Percentiles rank a stretch among this genome's conserved stretches.
phyloP scores from a whole-genome alignment of 148 eudicot species.

The Limonium bicolor region DNA sequence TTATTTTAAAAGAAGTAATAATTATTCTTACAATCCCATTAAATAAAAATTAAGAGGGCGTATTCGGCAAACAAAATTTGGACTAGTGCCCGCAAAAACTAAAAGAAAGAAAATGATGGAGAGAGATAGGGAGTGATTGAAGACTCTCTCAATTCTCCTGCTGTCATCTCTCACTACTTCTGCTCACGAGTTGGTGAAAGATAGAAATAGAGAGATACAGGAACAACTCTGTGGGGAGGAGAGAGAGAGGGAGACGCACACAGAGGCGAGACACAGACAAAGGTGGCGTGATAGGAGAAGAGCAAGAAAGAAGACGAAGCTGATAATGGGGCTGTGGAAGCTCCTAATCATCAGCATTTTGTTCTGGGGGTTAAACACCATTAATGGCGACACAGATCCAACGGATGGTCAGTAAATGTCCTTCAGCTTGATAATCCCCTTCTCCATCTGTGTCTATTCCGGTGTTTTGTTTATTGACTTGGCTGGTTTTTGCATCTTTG shows the following conservation, averaged over 20 bases:
- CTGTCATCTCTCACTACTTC: constrained; percentile 6
- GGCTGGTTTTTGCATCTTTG: neutral
- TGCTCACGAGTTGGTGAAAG: constrained; percentile 2
- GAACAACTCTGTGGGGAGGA: neutral
- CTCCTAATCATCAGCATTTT: constrained; percentile 27
- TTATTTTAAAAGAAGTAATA: no score
- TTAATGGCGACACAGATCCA: constrained; percentile 49
- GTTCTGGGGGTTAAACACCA: constrained; percentile 12
- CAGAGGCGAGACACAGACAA: neutral
- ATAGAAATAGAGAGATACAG: no score
- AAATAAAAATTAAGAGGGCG: no score
- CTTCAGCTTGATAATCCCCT: constrained; percentile 1
- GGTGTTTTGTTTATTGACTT: neutral
- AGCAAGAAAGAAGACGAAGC: constrained; percentile 15
- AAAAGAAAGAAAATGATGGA: no score
- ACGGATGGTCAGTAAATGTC: constrained; percentile 23
- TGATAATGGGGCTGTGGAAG: constrained; percentile 11
- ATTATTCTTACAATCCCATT: no score
- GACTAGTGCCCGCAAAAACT: no score
- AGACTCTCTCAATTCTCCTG: no score
- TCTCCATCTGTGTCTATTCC: no score
- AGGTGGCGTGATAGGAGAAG: constrained; percentile 9
- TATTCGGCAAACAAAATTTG: no score
- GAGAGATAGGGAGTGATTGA: no score
- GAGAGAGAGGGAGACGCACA: constrained; percentile 3